A percentile compares a stretch with the other conserved stretches of the same genome.
phyloP scores from a whole-genome alignment of 352 stramenopile genomes.

The Phytophthora cryptogea region DNA sequence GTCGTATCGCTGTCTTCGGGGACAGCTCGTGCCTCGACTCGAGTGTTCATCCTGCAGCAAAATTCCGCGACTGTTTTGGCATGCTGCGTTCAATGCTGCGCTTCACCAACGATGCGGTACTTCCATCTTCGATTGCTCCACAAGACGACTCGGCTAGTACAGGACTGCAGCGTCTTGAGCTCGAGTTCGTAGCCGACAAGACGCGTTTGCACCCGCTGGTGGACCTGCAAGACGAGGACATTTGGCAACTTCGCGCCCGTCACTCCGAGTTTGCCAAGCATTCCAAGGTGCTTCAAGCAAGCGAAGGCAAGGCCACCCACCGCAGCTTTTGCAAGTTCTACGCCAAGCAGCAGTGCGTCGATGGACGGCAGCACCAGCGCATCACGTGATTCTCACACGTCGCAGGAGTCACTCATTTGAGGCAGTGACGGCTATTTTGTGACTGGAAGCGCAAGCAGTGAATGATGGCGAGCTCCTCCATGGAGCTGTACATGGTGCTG shows the following conservation, averaged over 20 bases:
- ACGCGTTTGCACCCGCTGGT: slow-evolving; percentile 20
- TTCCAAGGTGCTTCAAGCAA: slow-evolving; percentile 68
- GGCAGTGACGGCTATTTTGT: slow-evolving; percentile 7
- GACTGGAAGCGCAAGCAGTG: slow-evolving; percentile 15
- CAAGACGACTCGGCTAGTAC: slow-evolving; percentile 21
- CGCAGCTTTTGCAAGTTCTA: slow-evolving; percentile 77
- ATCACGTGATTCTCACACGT: slow-evolving; percentile 39
- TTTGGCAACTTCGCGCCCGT: slow-evolving; percentile 21
- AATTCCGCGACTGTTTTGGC: slow-evolving; percentile 62
- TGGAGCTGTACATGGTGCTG: slow-evolving; percentile 72
- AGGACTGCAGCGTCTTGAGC: slow-evolving; percentile 35
- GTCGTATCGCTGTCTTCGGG: slow-evolving; percentile 76
- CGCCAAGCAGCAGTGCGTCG: slow-evolving; percentile 53
- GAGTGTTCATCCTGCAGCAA: slow-evolving; percentile 45
- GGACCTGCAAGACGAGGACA: slow-evolving; percentile 19
- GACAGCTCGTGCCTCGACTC: slow-evolving; percentile 78
- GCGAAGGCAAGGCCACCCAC: slow-evolving; percentile 34
- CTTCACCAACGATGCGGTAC: slow-evolving; percentile 61
- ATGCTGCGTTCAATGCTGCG: slow-evolving; percentile 62
- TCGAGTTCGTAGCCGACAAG: slow-evolving; percentile 41
- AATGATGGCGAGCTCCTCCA: slow-evolving; percentile 16
- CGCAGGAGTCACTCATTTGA: slow-evolving; percentile 30
- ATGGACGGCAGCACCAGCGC: slow-evolving; percentile 32
- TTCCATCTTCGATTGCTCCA: slow-evolving; percentile 9
- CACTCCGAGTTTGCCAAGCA: slow-evolving; percentile 43